A percentile compares a stretch with the other conserved stretches of the same genome.
phyloP scores from a whole-genome alignment of 805 yeast genomes.

The Ogataea nonfermentans region DNA sequence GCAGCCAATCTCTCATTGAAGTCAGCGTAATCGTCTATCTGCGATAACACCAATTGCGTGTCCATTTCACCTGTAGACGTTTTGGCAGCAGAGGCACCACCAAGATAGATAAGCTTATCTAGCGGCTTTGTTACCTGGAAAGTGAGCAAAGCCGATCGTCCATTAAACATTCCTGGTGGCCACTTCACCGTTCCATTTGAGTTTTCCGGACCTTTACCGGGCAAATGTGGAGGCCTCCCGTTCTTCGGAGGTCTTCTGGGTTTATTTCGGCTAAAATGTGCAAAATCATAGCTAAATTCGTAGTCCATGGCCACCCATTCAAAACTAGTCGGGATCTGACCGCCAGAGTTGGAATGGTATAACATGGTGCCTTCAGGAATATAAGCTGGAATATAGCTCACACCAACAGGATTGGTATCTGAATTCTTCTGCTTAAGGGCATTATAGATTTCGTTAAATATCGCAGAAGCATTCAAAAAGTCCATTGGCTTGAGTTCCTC shows the following conservation, averaged over 20 bases:
- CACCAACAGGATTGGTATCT: constrained; percentile 55
- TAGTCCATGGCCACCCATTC: constrained; percentile 69
- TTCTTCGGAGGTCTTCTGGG: not conserved
- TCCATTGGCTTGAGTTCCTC: constrained; percentile 35
- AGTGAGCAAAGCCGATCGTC: constrained; percentile 37
- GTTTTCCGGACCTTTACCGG: constrained; percentile 1
- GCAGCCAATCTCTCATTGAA: constrained; percentile 48
- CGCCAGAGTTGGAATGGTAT: constrained; percentile 48
- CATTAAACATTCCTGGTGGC: constrained; percentile 1
- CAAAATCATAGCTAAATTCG: constrained; percentile 56
- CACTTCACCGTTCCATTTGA: not conserved
- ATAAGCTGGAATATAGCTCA: constrained; percentile 57
- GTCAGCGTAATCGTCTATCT: constrained; percentile 29
- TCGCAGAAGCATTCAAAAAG: constrained; percentile 48
- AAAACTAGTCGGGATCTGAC: constrained; percentile 41
- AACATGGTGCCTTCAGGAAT: constrained; percentile 58
- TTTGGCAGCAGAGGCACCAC: constrained; percentile 71
- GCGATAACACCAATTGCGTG: constrained; percentile 45
- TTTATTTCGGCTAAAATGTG: constrained; percentile 23
- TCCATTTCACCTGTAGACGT: constrained; percentile 60
- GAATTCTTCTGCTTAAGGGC: constrained; percentile 52
- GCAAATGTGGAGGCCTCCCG: not conserved
- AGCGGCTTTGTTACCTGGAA: constrained; percentile 48
- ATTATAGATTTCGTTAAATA: constrained; percentile 54
- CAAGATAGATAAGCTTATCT: constrained; percentile 49